A percentile compares a stretch with the other conserved stretches of the same genome.
phyloP scores from a whole-genome alignment of 192 early-diverging fungal species.

The Oehlia diaphana region DNA sequence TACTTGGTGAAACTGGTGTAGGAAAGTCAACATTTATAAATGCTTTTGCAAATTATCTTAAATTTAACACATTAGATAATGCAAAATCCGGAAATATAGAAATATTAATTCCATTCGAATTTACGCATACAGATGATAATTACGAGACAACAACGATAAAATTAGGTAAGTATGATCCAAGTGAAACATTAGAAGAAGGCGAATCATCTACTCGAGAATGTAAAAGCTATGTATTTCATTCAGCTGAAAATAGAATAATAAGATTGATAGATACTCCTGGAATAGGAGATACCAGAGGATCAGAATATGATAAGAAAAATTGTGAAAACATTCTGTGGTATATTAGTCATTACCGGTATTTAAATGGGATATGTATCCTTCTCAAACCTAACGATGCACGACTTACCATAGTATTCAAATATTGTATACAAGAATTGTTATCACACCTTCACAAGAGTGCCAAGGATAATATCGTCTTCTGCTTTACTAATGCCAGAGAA shows the following conservation, averaged over 20 bases:
- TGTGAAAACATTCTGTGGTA: slow-evolving; percentile 31
- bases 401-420: slow-evolving; percentile 28
- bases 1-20: slow-evolving; percentile 26
- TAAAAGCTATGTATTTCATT: slow-evolving; percentile 30
- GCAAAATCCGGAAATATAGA: slow-evolving; percentile 21
- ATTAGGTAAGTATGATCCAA: slow-evolving; percentile 19
- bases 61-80: slow-evolving; percentile 30
- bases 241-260: slow-evolving; percentile 22
- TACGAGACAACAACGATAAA: slow-evolving; percentile 21
- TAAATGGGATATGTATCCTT: slow-evolving; percentile 35
- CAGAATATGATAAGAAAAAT: slow-evolving; percentile 30
- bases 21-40: slow-evolving; percentile 42
- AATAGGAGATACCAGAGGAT: slow-evolving; percentile 32
- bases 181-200: slow-evolving; percentile 1
- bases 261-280: slow-evolving; percentile 38
- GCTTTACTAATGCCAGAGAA: slow-evolving; percentile 32
- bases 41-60: slow-evolving; percentile 37
- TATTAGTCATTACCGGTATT: slow-evolving; percentile 17
- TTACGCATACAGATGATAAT: slow-evolving; percentile 15
- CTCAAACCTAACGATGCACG: slow-evolving; percentile 28
- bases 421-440: slow-evolving; percentile 34
- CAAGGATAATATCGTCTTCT: slow-evolving; percentile 36
- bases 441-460: slow-evolving; percentile 33
- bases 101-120: slow-evolving; percentile 29
- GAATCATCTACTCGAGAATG: slow-evolving; percentile 28